A percentile compares a stretch with the other conserved stretches of the same genome.
Evolutionary conservation across 2,329 filamentous ascomycete genomes (phyloP).

Genomic region (Zymoseptoria brevis): DNA sequence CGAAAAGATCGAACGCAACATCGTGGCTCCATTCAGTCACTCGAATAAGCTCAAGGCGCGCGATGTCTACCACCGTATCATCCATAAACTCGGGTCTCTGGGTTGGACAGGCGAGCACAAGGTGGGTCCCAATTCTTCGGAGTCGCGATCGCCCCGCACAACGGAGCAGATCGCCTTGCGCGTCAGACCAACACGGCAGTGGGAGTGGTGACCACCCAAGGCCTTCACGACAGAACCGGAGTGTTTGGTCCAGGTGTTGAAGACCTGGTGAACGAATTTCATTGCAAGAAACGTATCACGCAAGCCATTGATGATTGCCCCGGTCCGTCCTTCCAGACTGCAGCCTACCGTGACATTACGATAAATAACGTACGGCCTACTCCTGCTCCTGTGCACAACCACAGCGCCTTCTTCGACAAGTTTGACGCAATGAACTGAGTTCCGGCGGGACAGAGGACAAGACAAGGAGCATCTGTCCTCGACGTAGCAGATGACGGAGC

Average conservation of each 20-base stretch:
- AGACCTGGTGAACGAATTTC: not conserved
- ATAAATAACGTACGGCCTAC: too few relatives aligned
- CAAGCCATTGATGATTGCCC: not conserved
- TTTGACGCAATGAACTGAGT: not conserved
- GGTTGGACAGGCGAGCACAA: not conserved
- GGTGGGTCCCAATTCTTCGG: not conserved
- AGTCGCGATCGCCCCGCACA: not conserved
- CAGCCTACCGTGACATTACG: not conserved
- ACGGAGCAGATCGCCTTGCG: not conserved
- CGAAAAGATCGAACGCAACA: not conserved
- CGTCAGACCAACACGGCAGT: not conserved
- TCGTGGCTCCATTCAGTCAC: not conserved
- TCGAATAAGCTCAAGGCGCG: not conserved
- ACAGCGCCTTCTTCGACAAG: not conserved
- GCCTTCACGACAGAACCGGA: not conserved
- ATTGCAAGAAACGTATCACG: not conserved
- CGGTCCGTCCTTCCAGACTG: too few relatives aligned
- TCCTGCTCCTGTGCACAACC: not conserved
- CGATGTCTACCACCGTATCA: not conserved
- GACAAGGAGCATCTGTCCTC: too few relatives aligned
- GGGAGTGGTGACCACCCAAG: not conserved
- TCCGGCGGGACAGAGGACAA: too few relatives aligned
- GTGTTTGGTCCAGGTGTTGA: not conserved
- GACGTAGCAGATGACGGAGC: too few relatives aligned
- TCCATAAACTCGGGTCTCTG: not conserved